Base-by-base conservation (phyloP, 129 eudicot genomes). In the Escallonia herrerae region DNA sequence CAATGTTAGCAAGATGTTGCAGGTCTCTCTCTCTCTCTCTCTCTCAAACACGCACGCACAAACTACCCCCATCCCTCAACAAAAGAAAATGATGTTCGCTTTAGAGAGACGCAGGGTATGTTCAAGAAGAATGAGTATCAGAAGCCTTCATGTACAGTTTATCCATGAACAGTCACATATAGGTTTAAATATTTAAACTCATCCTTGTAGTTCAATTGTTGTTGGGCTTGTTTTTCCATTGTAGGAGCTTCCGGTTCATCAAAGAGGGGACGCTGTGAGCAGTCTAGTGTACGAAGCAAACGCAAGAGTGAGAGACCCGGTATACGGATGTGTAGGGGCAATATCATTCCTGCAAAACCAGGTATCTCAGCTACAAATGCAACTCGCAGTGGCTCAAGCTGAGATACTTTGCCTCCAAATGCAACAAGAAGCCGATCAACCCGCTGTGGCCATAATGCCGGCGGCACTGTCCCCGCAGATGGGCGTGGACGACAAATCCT, bases 1-100 rank as follows among this genome's bases (percentile, higher is more conserved):
- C 88, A 89, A 89, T 64, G 78, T 89, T 61, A 83, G 88, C 97
- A 89, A 89, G 74, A 86, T 86, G 90, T 62, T 90, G 67, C 97
- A 86, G 95, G 94, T 89, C n/a, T 57, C 33, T 57, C 49, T 37
- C 65, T 50, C 60, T 50, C 5, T 43, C 53, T 37, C 22, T 40
- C 41, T 4, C 15, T 39, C 15, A 6, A 15, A 48, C 39, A 6
- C 38, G 40, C 12, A 22, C 33, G 33, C 33, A 22, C 1, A 22
- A 22, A 1, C 33, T 0, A 22, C 33, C 33, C 33, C 33, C 33
- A 22, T 22, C 33, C 33, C 33, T 1, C 33, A 22, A 22, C 33
- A 22, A 22, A 22, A 22, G 33, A 22, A 22, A 22, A 22, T 22
- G 33, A 22, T 22, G 33, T 22, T 1, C 33, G 33, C 33, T 22